Percentiles rank a stretch among this genome's conserved stretches.
These are phyloP conservation scores for Trifolium pratense DNA, from an alignment of 306 rosid genomes.

Conservation along the genomic window DNA sequence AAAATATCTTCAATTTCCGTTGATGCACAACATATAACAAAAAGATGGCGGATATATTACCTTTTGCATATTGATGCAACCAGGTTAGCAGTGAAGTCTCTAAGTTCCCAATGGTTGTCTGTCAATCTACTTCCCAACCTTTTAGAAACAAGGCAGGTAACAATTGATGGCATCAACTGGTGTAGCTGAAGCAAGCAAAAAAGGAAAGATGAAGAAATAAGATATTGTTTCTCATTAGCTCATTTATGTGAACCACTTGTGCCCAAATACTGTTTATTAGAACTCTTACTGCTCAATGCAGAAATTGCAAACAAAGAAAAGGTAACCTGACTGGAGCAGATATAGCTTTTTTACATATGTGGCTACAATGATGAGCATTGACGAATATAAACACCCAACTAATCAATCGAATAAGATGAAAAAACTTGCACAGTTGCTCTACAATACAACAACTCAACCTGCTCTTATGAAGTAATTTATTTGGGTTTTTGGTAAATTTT, in stretches of 20 bases:
- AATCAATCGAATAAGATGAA: neutral
- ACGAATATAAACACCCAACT: neutral
- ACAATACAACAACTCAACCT: neutral
- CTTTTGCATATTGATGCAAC: conserved; percentile 87
- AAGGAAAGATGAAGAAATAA: conserved; percentile 10
- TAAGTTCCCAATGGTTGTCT: conserved; percentile 86
- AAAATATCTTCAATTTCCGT: conserved; percentile 26
- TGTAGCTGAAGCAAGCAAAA: conserved; percentile 62
- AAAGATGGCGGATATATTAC: conserved; percentile 50
- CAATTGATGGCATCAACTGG: conserved; percentile 95
- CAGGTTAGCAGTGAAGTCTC: conserved; percentile 81
- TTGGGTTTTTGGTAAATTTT: no score
- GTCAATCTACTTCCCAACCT: conserved; percentile 81
- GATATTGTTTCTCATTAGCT: conserved; percentile 19
- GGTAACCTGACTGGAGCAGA: conserved; percentile 1
- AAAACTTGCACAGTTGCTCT: neutral
- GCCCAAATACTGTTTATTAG: conserved; percentile 23
- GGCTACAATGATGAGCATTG: neutral
- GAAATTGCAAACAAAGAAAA: neutral
- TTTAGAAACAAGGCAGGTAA: conserved; percentile 86
- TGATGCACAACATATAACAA: conserved; percentile 33
- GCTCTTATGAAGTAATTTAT: no score
- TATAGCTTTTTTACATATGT: neutral
- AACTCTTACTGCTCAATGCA: conserved; percentile 1
- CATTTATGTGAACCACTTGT: conserved; percentile 11